These are phyloP conservation scores for Coniella lustricola DNA, from an alignment of 2,329 filamentous ascomycete species.

Conservation along the genomic window DNA sequence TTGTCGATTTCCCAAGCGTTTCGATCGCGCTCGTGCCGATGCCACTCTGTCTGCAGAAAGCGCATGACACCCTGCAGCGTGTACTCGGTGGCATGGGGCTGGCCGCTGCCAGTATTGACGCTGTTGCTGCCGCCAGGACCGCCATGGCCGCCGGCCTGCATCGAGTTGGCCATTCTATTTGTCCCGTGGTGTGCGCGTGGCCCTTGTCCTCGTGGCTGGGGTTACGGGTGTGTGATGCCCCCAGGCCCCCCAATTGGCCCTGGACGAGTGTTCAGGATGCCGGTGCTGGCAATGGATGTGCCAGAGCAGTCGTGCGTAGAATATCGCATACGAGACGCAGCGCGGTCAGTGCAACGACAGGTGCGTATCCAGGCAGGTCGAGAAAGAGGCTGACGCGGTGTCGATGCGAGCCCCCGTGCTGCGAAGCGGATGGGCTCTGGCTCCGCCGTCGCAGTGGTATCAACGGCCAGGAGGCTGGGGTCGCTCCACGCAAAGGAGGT, in stretches of 20 bases:
- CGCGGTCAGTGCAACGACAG: slow-evolving; percentile 9
- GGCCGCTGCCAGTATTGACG: slow-evolving; percentile 27
- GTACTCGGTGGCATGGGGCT: slow-evolving; percentile 55
- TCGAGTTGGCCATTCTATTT: slow-evolving; percentile 14
- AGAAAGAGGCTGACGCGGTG: neutral
- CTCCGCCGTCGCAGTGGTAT: slow-evolving; percentile 7
- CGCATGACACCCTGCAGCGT: slow-evolving; percentile 83
- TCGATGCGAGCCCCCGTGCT: no score
- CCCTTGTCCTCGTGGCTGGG: slow-evolving; percentile 1
- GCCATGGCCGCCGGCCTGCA: slow-evolving; percentile 14
- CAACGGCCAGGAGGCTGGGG: no score
- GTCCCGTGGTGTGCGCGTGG: neutral
- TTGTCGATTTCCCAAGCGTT: slow-evolving; percentile 99
- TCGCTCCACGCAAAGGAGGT: no score
- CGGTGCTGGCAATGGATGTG: neutral
- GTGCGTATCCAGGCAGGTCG: neutral
- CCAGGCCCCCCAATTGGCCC: slow-evolving; percentile 4
- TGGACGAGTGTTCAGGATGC: neutral
- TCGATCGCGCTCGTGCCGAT: slow-evolving; percentile 92
- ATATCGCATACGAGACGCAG: slow-evolving; percentile 1
- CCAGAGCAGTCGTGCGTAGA: neutral
- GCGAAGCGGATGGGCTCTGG: neutral
- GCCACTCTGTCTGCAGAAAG: slow-evolving; percentile 98
- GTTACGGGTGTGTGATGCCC: slow-evolving; percentile 3
- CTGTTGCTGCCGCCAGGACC: slow-evolving; percentile 13